Evolutionary conservation across 108 stramenopile species (phyloP), one percentile per base, ranked within the genome.

Genomic region (Skeletonema tropicum): DNA sequence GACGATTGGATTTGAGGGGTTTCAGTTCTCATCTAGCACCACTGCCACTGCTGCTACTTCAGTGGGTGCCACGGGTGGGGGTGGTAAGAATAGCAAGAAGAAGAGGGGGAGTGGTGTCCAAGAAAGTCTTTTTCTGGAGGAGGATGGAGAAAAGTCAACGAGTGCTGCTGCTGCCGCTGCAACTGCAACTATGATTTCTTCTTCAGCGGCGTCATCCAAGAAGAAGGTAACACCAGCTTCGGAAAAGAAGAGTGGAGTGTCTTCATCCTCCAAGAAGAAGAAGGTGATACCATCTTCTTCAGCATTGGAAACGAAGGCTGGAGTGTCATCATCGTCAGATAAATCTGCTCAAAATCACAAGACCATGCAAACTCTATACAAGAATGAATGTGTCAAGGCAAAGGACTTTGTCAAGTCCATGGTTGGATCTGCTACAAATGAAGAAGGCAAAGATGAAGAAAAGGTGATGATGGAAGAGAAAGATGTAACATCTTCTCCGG

Each of bases 381-480:
- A 32, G 58, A 70, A 45, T n/a, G 69, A 70, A 31, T 60, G 57
- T 39, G 69, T 25, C 12, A 70, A 60, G 69, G 69, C 69, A 7
- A 12, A 39, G 0, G 38, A 70, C n/a, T 70, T 70, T 45, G 69
- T 70, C 11, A 59, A 60, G 41, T 59, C 55, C 36, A 70, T 70
- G 69, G 17, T 58, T 58, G 57, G 48, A 21, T 35, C 55, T 10
- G 19, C 68, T 14, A 69, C 57, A 1, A 26, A n/a, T 7, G 29
- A 23, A 55, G 2, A 29, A 29, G 26, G 2, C 26, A 29, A 29
- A 10, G 23, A 55, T 10, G 23, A 23, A 19, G 52, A 23, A 10
- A 6, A 55, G 2, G 2, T 6, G 19, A 11, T 6, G 19, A 2
- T 2, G 66, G 48, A 23, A 30, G 26, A 42, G 42, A 25, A 31